Conservation (phyloP, 1,284 basidiomycete species). For the Volvariella surrecta region DNA sequence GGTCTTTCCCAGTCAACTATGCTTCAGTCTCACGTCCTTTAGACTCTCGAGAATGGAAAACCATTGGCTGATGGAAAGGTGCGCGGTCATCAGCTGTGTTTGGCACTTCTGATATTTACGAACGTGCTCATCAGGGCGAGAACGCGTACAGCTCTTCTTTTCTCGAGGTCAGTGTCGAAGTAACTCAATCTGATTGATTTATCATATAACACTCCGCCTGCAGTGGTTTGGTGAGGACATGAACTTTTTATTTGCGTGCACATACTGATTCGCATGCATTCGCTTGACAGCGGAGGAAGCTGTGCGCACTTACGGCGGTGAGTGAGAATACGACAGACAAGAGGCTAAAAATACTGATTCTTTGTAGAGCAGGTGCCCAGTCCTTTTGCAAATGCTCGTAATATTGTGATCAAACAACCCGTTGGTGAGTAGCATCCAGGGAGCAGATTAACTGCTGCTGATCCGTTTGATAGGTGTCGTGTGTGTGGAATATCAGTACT, state of each 20-base stretch:
- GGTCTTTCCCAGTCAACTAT: constrained; percentile 6
- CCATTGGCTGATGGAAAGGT: constrained; percentile 76
- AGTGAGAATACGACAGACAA: background rate
- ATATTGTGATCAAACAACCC: constrained; percentile 93
- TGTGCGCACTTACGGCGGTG: constrained; percentile 75
- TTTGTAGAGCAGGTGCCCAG: constrained; percentile 75
- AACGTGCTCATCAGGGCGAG: constrained; percentile 51
- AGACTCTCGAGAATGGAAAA: constrained; percentile 94
- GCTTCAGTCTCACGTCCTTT: constrained; percentile 7
- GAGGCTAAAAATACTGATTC: constrained; percentile 3
- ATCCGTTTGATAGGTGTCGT: constrained; percentile 41
- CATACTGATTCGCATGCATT: constrained; percentile 4
- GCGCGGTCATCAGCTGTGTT: constrained; percentile 1
- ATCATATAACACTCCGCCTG: constrained; percentile 3
- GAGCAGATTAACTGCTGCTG: background rate
- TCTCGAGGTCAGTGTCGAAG: constrained; percentile 61
- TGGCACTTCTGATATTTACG: constrained; percentile 1
- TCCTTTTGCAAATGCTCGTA: constrained; percentile 63
- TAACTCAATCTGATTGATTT: background rate
- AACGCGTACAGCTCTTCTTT: constrained; percentile 78
- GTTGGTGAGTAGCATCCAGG: constrained; percentile 47
- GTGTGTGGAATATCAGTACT: constrained; percentile 25
- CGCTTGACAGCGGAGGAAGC: constrained; percentile 75
- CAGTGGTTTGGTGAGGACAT: constrained; percentile 68
- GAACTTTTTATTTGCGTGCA: background rate